phyloP scores from a whole-genome alignment of 2,329 filamentous ascomycete species.

The Acrocalymma vagum region DNA sequence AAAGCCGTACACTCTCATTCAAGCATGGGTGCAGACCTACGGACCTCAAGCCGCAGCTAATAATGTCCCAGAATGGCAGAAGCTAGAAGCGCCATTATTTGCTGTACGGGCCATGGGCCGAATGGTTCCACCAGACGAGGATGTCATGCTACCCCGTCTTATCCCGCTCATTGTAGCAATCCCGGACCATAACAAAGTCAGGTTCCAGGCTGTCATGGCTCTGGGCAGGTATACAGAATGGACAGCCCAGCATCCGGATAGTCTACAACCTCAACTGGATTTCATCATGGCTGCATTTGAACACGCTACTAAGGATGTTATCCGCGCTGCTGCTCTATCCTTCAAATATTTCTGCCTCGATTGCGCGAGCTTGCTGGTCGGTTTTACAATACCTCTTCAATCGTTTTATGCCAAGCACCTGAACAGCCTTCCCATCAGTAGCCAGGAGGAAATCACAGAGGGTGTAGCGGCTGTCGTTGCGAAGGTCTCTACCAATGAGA shows the following conservation, averaged over 20 bases:
- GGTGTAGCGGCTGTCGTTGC: conserved; percentile 92
- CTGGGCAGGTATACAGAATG: conserved; percentile 96
- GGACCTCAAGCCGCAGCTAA: conserved; percentile 76
- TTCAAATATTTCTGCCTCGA: conserved; percentile 98
- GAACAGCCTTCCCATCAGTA: conserved; percentile 82
- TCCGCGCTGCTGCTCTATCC: conserved; percentile 88
- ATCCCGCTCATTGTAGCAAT: conserved; percentile 95
- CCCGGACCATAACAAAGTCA: conserved; percentile 95
- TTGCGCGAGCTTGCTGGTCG: conserved; percentile 85
- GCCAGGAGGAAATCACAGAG: conserved; percentile 96
- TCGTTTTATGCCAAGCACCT: conserved; percentile 91
- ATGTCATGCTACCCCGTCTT: conserved; percentile 84
- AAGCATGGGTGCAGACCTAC: conserved; percentile 86
- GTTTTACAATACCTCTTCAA: conserved; percentile 86
- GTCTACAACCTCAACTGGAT: conserved; percentile 89
- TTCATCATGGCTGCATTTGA: conserved; percentile 96
- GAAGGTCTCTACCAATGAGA: conserved; percentile 80
- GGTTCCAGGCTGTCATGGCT: conserved; percentile 98
- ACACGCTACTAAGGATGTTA: conserved; percentile 86
- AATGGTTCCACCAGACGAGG: conserved; percentile 92
- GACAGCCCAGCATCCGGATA: conserved; percentile 93
- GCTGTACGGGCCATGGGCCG: conserved; percentile 95
- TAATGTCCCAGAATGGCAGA: conserved; percentile 92
- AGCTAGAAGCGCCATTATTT: conserved; percentile 93
- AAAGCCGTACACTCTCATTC: conserved; percentile 87